phyloP scores from a whole-genome alignment of 2,329 filamentous ascomycete genomes.

The Stenocarpella maydis region DNA sequence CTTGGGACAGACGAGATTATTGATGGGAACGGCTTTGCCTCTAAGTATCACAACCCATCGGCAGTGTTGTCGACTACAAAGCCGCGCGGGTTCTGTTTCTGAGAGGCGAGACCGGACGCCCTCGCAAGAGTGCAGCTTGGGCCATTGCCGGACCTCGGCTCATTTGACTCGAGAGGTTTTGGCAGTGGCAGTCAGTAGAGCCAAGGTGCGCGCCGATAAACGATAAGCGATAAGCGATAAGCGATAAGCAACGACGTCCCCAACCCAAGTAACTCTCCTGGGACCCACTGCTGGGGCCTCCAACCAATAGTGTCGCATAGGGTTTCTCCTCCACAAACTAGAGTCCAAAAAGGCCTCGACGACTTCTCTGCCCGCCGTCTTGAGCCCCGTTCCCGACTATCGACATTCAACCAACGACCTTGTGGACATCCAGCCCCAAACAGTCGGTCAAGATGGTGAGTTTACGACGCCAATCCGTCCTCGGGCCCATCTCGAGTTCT shows the following conservation, averaged over 20 bases:
- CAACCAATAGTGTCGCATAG: slow-evolving; percentile 23
- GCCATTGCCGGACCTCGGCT: slow-evolving; percentile 13
- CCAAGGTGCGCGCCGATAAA: background rate
- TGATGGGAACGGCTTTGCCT: background rate
- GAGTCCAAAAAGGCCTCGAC: slow-evolving; percentile 7
- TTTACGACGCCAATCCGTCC: slow-evolving; percentile 47
- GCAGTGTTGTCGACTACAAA: background rate
- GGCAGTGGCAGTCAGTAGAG: background rate
- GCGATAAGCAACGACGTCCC: slow-evolving; percentile 23
- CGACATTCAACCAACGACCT: slow-evolving; percentile 42
- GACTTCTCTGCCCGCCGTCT: slow-evolving; percentile 27
- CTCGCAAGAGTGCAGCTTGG: background rate
- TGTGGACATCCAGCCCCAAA: slow-evolving; percentile 49
- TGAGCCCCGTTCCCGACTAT: slow-evolving; percentile 45
- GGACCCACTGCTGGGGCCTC: slow-evolving; percentile 17
- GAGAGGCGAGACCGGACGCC: background rate
- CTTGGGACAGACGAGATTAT: background rate
- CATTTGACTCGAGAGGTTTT: background rate
- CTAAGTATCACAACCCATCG: background rate
- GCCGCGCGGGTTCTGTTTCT: background rate
- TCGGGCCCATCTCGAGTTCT: slow-evolving; percentile 34
- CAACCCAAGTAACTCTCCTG: slow-evolving; percentile 9
- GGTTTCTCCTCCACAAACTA: slow-evolving; percentile 25
- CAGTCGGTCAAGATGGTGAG: slow-evolving; percentile 75
- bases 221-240: slow-evolving; percentile 9